Evolutionary conservation across 148 eudicot species (phyloP).

Genomic region (Polygonum aviculare): DNA sequence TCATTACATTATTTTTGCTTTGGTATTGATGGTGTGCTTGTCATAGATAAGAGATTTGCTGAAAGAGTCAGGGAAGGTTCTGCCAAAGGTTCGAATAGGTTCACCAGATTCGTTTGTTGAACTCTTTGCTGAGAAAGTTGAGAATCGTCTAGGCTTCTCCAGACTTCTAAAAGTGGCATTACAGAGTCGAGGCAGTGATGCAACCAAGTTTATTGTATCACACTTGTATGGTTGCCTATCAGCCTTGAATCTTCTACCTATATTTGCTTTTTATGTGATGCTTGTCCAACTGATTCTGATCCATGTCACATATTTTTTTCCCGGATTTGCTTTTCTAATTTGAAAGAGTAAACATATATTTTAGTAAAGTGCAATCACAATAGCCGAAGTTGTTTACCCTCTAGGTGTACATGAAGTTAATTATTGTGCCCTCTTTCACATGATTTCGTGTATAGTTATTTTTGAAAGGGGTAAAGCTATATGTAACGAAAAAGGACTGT

Average conservation of each 20-base stretch:
- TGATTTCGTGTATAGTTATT: no score
- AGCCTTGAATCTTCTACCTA: slow-evolving; percentile 2
- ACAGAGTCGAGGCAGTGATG: slow-evolving; percentile 59
- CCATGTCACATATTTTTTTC: background rate
- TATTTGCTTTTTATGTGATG: background rate
- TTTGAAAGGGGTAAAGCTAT: no score
- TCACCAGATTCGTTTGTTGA: slow-evolving; percentile 50
- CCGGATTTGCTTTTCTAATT: background rate
- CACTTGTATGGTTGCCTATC: slow-evolving; percentile 63
- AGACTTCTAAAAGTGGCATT: slow-evolving; percentile 63
- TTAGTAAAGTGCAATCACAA: background rate
- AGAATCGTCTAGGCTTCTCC: slow-evolving; percentile 77
- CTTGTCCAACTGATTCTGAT: slow-evolving; percentile 1
- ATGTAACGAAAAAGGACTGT: background rate
- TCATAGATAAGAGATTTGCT: slow-evolving; percentile 72
- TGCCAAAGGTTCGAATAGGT: slow-evolving; percentile 56
- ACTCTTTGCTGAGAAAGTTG: slow-evolving; percentile 68
- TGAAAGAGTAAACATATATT: background rate
- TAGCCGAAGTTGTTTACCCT: background rate
- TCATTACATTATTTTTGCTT: background rate
- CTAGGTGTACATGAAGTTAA: background rate
- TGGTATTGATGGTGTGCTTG: slow-evolving; percentile 4
- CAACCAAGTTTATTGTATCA: slow-evolving; percentile 55
- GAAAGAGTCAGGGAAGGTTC: slow-evolving; percentile 42
- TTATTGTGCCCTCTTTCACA: background rate